Base-by-base conservation (phyloP, 352 stramenopile species). In the Pythium dissimile region DNA sequence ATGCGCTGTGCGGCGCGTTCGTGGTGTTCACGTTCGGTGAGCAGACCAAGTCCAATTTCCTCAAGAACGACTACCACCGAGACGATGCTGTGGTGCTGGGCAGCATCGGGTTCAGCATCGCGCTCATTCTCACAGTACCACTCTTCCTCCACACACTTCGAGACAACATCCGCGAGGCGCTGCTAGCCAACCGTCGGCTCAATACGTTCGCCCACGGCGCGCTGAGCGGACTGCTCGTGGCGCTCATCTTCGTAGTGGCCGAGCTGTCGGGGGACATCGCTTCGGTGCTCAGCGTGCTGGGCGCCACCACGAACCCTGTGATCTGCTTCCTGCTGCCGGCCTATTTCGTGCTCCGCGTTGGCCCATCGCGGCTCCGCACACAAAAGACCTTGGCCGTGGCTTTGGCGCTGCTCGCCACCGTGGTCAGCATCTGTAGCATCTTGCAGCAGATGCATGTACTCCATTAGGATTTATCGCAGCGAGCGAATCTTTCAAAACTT, bases 311-410 rank as follows among this genome's bases (percentile, higher is more conserved):
- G 2, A 96, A 96, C 69, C 86, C 86, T 3, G 65, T 86, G 51
- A 94, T 96, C 60, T 94, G 86, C 67, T 96, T 93, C 60, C 62
- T 94, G 44, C 67, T 96, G n/a, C 86, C 86, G 13, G 80, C 84
- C 20, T 91, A 86, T 48, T 94, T 93, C 57, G 69, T 91, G 53
- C 59, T 72, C 24, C 73, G 75, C 18, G 54, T 92, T 5, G 81
- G 79, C 15, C 59, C 59, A 4, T 45, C 69, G 26, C 57, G 70
- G 13, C 72, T 84, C 43, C 52, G 59, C 15, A 44, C 52, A 9
- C 72, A 83, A 20, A 84, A 91, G 35, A 30, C 67, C 35, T 55
- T 84, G 16, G 70, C 80, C 16, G 31, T 82, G 1, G 7, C 64
- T 5, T 57, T 90, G 55, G 79, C 80, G 26, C 26, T 86, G 23